Base-by-base conservation (phyloP, 176 grass and related monocot species). In the Elaeis guineensis region DNA sequence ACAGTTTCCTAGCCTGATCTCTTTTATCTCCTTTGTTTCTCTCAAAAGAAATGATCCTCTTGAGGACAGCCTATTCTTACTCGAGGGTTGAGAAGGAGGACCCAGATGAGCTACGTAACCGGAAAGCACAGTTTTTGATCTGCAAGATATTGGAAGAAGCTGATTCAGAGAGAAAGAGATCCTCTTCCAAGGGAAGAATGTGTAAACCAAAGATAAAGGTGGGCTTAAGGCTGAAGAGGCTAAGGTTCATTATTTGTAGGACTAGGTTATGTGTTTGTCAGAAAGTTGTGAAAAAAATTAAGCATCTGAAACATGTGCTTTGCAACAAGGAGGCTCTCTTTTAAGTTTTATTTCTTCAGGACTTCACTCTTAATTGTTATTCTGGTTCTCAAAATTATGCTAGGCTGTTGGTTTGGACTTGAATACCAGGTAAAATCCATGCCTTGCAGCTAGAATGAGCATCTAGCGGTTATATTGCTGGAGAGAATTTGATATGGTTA, bases 121-220 rank as follows among this genome's bases (percentile, higher is more conserved):
- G 65, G 35, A 81, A 67, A 74, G 86, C 83, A 62, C 86, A 77
- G 75, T 78, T 81, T 71, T 65, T 90, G 74, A 90, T 95, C 68
- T 58, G 81, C 51, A 95, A 87, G 72, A 69, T 83, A 35, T 69
- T 95, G 24, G 77, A 84, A 50, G 63, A 66, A 54, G 65, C 65
- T n/a, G 48, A 58, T 22, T 18, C 23, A 16, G 12, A 30, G 22
- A 67, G 51, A 11, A 67, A 44, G 51, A 55, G 65, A 44, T 44
- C 35, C 35, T 44, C 9, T 29, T 21, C 21, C 1, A 26, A 21
- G 21, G 22, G 19, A 32, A 57, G 58, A 54, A 48, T 58, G 0
- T 69, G 70, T 6, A 75, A 39, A 29, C 44, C 67, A 11, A 35
- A 50, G 61, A 14, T 61, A 7, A 81, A 79, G 55, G 63, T 82